A percentile compares a stretch with the other conserved stretches of the same genome.
Conservation (phyloP, 441 rosid species). For the Brassica balearica region DNA sequence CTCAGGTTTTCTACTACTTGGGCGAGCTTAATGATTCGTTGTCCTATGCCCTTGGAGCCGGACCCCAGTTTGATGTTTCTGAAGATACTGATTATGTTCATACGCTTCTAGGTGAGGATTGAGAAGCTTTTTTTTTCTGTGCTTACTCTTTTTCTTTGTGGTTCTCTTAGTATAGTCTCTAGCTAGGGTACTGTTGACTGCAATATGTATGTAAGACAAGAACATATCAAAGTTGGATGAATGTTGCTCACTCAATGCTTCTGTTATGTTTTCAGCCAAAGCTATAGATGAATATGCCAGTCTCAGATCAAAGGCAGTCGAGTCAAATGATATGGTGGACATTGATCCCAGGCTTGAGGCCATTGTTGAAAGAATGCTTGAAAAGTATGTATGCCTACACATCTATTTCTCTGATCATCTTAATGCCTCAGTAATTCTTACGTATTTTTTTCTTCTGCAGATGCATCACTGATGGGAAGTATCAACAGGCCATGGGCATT, state of each 20-base stretch:
- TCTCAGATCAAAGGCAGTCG: constrained; percentile 79
- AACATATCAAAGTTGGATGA: constrained; percentile 12
- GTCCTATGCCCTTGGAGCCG: constrained; percentile 98
- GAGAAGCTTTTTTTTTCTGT: constrained; percentile 1
- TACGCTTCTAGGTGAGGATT: constrained; percentile 83
- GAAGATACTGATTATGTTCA: constrained; percentile 95
- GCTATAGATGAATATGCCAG: constrained; percentile 98
- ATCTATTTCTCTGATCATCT: neutral
- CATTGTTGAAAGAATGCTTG: constrained; percentile 98
- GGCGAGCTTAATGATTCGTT: constrained; percentile 93
- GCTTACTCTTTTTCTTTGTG: neutral
- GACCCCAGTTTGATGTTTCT: constrained; percentile 86
- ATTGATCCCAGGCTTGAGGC: constrained; percentile 91
- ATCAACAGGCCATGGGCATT: constrained; percentile 99
- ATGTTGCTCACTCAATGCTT: constrained; percentile 27
- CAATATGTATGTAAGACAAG: neutral
- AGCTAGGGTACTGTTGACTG: constrained; percentile 17
- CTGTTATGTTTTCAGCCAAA: constrained; percentile 66
- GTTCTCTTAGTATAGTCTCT: neutral
- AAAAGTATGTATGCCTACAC: constrained; percentile 63
- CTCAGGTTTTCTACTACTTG: constrained; percentile 89
- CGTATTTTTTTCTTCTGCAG: constrained; percentile 45
- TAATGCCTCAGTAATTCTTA: constrained; percentile 28
- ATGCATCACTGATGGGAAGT: constrained; percentile 93
- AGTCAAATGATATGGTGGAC: constrained; percentile 62